These are phyloP conservation scores for Fusarium penzigii DNA, from an alignment of 2,329 filamentous ascomycete species.

Conservation along the genomic window DNA sequence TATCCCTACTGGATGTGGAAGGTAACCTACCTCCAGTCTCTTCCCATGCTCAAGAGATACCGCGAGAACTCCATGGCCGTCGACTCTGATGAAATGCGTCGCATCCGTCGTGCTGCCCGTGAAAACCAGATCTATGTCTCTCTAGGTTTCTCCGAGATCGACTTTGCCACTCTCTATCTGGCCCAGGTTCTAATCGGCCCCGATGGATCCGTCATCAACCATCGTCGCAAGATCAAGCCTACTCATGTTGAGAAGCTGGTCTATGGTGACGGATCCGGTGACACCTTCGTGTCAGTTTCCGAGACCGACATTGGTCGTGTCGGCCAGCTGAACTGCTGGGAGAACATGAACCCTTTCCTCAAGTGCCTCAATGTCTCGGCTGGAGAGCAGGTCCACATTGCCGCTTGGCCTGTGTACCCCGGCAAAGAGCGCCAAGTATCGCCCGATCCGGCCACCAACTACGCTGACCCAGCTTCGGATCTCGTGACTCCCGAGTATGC, in stretches of 20 bases:
- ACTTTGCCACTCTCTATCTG: conserved; percentile 47
- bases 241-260: conserved; percentile 49
- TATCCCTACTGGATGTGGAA: conserved; percentile 49
- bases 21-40: conserved; percentile 32
- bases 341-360: conserved; percentile 44
- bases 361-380: conserved; percentile 29
- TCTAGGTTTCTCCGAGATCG: conserved; percentile 51
- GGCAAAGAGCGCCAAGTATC: conserved; percentile 21
- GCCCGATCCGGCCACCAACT: conserved; percentile 29
- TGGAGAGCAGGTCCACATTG: conserved; percentile 32
- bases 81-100: conserved; percentile 45
- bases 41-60: conserved; percentile 35
- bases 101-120: conserved; percentile 42
- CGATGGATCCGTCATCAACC: conserved; percentile 45
- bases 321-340: conserved; percentile 58
- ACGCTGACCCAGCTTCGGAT: conserved; percentile 26
- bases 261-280: conserved; percentile 58
- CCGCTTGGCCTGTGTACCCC: conserved; percentile 32
- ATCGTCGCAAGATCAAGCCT: conserved; percentile 53
- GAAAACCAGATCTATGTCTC: conserved; percentile 48
- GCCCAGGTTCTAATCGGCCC: conserved; percentile 54
- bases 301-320: conserved; percentile 52
- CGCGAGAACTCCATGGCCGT: conserved; percentile 40
- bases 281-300: conserved; percentile 51
- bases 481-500: conserved; percentile 29